Percentiles rank a stretch among this genome's conserved stretches.
Evolutionary conservation across 192 early-diverging fungal genomes (phyloP).

Genomic region (Phlyctochytrium bullatum): DNA sequence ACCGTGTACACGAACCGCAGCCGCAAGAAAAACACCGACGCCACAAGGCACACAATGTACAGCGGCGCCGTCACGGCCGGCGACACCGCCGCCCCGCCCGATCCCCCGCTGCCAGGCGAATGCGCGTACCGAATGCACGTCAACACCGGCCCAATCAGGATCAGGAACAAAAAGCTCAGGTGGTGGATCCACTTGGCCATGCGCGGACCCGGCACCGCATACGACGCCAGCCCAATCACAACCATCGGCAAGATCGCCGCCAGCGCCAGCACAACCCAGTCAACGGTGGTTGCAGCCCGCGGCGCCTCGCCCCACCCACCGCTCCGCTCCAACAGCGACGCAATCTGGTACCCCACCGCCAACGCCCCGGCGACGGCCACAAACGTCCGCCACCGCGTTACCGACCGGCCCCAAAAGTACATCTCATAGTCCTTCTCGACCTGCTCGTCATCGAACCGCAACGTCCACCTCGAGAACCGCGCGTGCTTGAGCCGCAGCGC

Average conservation of each 20-base stretch:
- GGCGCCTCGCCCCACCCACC: constrained; percentile 7
- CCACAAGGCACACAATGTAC: constrained; percentile 45
- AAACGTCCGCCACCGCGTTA: constrained; percentile 27
- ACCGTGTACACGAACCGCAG: constrained; percentile 45
- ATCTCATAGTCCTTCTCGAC: constrained; percentile 29
- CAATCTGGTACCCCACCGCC: constrained; percentile 23
- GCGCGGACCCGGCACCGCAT: not conserved
- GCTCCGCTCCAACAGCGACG: constrained; percentile 17
- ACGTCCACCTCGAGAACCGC: constrained; percentile 21
- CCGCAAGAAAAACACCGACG: constrained; percentile 44
- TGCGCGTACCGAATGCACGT: constrained; percentile 36
- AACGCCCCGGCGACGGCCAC: constrained; percentile 28
- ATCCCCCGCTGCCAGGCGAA: too few species aligned
- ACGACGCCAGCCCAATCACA: not conserved
- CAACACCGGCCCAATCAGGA: constrained; percentile 41
- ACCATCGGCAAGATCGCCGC: constrained; percentile 15
- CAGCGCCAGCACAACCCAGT: constrained; percentile 21
- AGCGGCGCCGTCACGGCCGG: constrained; percentile 40
- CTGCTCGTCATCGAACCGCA: constrained; percentile 28
- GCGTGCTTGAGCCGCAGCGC: constrained; percentile 25
- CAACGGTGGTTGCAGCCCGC: not conserved
- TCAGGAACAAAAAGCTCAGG: constrained; percentile 32
- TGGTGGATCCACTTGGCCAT: constrained; percentile 35
- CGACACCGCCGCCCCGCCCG: constrained; percentile 21
- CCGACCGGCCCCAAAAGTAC: constrained; percentile 27